phyloP scores from a whole-genome alignment of 805 yeast species.

The Wickerhamiella allomyrinae region DNA sequence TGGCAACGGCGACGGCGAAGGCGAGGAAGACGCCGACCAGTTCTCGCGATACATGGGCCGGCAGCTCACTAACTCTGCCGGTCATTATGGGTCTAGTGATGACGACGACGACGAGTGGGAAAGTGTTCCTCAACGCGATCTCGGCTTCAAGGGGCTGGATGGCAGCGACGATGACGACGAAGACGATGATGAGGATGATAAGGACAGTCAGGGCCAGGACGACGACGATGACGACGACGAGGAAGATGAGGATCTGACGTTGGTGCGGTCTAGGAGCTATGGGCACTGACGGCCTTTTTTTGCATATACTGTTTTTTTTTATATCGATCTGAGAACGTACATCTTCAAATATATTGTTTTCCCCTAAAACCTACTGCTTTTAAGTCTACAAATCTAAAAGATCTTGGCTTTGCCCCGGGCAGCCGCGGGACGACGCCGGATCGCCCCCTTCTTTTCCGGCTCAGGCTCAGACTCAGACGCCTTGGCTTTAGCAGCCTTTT shows the following conservation, averaged over 20 bases:
- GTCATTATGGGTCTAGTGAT: slow-evolving; percentile 37
- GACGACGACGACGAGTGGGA: slow-evolving; percentile 36
- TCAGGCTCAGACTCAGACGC: neutral
- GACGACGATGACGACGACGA: slow-evolving; percentile 24
- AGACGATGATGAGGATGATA: slow-evolving; percentile 13
- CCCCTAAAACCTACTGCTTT: too few species aligned
- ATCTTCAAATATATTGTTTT: too few species aligned
- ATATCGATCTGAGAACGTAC: too few species aligned
- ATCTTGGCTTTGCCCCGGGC: slow-evolving; percentile 16
- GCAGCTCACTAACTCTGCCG: slow-evolving; percentile 43
- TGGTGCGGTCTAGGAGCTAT: slow-evolving; percentile 27
- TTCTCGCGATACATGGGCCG: slow-evolving; percentile 65
- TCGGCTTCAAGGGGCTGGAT: slow-evolving; percentile 6
- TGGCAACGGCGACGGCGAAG: slow-evolving; percentile 23
- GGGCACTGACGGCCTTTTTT: slow-evolving; percentile 10
- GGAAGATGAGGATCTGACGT: slow-evolving; percentile 23
- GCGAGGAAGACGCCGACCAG: slow-evolving; percentile 27
- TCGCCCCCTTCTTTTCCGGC: slow-evolving; percentile 13
- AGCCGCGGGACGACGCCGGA: slow-evolving; percentile 15
- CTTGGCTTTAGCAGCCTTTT: neutral
- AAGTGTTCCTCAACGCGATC: slow-evolving; percentile 3
- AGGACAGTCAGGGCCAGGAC: neutral
- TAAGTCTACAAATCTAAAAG: too few species aligned
- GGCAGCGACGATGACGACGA: neutral
- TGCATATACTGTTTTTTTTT: too few species aligned